These are phyloP conservation scores for Zygoascus bituminiphila DNA, from an alignment of 805 yeast genomes.

Conservation along the genomic window DNA sequence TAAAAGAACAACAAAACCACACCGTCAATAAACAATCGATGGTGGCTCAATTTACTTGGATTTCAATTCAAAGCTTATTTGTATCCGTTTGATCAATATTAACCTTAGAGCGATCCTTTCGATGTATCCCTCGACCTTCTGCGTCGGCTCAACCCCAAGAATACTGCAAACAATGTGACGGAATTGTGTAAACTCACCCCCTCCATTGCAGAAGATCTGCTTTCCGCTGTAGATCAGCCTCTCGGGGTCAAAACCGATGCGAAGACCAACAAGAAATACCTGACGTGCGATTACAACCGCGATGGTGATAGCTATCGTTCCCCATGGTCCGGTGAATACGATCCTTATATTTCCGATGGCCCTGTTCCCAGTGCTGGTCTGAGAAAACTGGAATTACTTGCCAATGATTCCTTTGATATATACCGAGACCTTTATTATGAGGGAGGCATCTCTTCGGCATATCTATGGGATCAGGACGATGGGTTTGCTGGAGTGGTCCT, in stretches of 20 bases:
- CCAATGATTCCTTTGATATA: slow-evolving; percentile 86
- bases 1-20: too few species aligned
- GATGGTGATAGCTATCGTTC: slow-evolving; percentile 90
- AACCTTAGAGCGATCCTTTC: slow-evolving; percentile 39
- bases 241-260: slow-evolving; percentile 45
- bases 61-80: too few species aligned
- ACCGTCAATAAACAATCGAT: too few species aligned
- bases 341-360: slow-evolving; percentile 48
- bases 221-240: slow-evolving; percentile 84
- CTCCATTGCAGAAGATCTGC: slow-evolving; percentile 75
- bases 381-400: slow-evolving; percentile 66
- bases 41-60: too few species aligned
- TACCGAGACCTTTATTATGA: slow-evolving; percentile 92
- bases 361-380: slow-evolving; percentile 63
- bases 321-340: slow-evolving; percentile 80
- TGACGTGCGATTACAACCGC: slow-evolving; percentile 90
- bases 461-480: slow-evolving; percentile 79
- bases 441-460: slow-evolving; percentile 85
- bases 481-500: slow-evolving; percentile 90
- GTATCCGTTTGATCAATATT: too few species aligned
- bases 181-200: slow-evolving; percentile 47
- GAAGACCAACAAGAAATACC: slow-evolving; percentile 53
- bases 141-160: slow-evolving; percentile 65
- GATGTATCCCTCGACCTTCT: slow-evolving; percentile 76
- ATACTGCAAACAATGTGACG: slow-evolving; percentile 40